Percentiles rank a stretch among this genome's conserved stretches.
Conservation (phyloP, 1,284 basidiomycete genomes). For the Naganishia cerealis region DNA sequence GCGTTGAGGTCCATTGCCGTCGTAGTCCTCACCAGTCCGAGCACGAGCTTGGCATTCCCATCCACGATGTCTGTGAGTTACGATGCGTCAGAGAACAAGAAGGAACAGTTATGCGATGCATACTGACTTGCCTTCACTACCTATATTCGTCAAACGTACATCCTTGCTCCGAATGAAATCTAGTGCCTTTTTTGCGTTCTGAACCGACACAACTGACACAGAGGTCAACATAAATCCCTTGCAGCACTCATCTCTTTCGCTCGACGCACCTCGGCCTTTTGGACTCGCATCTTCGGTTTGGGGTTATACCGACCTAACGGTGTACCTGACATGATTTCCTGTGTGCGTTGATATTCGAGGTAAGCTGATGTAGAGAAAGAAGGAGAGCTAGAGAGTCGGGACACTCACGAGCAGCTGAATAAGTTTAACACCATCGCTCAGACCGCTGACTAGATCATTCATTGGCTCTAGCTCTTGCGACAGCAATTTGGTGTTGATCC, state of each 20-base stretch:
- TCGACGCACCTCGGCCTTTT: slow-evolving; percentile 74
- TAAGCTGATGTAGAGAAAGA: too few relatives aligned
- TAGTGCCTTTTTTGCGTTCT: slow-evolving; percentile 91
- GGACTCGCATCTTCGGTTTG: slow-evolving; percentile 84
- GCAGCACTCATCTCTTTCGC: neutral
- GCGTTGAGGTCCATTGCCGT: neutral
- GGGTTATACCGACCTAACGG: slow-evolving; percentile 89
- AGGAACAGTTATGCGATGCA: neutral
- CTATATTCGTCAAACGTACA: slow-evolving; percentile 95
- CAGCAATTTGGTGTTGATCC: slow-evolving; percentile 95
- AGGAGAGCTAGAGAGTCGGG: neutral
- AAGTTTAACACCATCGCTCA: slow-evolving; percentile 90
- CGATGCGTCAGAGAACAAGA: neutral
- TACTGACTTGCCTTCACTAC: slow-evolving; percentile 54
- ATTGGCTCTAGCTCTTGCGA: slow-evolving; percentile 81
- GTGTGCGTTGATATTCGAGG: neutral
- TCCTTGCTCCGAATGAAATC: slow-evolving; percentile 93
- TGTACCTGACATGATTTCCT: slow-evolving; percentile 95
- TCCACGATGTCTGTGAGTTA: slow-evolving; percentile 83
- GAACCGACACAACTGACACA: neutral
- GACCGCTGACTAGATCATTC: slow-evolving; percentile 82
- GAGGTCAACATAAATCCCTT: neutral
- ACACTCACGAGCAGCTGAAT: slow-evolving; percentile 61
- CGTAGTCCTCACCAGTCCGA: slow-evolving; percentile 69
- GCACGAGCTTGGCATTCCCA: slow-evolving; percentile 92